Conservation (phyloP, 2,329 filamentous ascomycete genomes). For the Stachybotrys elegans region DNA sequence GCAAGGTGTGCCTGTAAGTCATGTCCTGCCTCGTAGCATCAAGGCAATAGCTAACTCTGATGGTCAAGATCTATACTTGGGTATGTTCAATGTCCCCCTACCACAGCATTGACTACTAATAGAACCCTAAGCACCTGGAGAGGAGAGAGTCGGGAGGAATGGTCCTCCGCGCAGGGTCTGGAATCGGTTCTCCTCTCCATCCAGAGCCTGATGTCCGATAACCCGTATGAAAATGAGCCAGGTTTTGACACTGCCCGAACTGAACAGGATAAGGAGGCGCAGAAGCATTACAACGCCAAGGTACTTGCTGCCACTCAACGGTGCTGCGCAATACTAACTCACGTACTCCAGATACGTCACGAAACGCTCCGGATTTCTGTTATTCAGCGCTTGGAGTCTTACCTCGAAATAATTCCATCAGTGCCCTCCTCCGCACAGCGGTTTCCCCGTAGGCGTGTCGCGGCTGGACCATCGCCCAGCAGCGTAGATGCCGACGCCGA, state of each 20-base stretch:
- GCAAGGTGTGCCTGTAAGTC: conserved; percentile 84
- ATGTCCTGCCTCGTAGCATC: background rate
- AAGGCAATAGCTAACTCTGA: too few species aligned
- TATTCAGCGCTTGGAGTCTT: conserved; percentile 77
- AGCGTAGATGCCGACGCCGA: too few species aligned
- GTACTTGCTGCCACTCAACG: conserved; percentile 33
- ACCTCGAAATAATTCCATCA: conserved; percentile 72
- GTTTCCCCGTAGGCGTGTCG: too few species aligned
- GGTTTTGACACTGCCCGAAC: conserved; percentile 77
- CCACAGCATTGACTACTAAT: background rate
- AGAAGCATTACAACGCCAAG: conserved; percentile 74
- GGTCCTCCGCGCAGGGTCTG: conserved; percentile 92
- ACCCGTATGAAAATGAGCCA: conserved; percentile 94
- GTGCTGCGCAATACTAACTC: conserved; percentile 8
- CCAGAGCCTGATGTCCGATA: conserved; percentile 89
- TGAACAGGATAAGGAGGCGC: conserved; percentile 64
- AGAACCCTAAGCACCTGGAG: conserved; percentile 98
- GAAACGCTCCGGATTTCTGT: conserved; percentile 84
- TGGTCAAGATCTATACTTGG: conserved; percentile 80
- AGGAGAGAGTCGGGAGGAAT: conserved; percentile 84
- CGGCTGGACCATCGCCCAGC: too few species aligned
- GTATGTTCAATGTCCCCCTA: conserved; percentile 37
- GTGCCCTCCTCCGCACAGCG: too few species aligned
- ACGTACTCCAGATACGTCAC: conserved; percentile 68
- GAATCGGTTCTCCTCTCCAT: conserved; percentile 95